Conservation (phyloP, 441 rosid species). For the Breynia disticha region DNA sequence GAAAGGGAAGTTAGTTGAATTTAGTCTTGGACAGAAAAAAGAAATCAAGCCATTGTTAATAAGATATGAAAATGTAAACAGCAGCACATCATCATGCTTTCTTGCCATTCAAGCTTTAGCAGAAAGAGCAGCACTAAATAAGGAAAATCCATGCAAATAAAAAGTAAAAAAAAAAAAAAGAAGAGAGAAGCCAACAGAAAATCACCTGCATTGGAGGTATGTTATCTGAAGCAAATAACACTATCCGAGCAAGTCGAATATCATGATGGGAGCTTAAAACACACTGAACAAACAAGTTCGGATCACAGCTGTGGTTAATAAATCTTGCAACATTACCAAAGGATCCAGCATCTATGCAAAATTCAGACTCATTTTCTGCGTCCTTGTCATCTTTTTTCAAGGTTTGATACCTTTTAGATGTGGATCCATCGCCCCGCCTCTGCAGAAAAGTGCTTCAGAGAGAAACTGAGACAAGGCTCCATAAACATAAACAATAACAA, state of each 20-base stretch:
- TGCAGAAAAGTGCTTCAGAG: conserved; percentile 16
- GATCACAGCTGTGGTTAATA: conserved; percentile 89
- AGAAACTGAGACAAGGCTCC: no score
- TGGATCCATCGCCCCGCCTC: conserved; percentile 39
- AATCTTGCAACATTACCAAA: conserved; percentile 79
- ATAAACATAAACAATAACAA: no score
- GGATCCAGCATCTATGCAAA: conserved; percentile 80
- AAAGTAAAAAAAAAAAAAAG: conserved; percentile 1
- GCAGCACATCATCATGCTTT: no score
- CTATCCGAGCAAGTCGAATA: conserved; percentile 74
- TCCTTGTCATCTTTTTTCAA: no score
- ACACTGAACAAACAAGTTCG: conserved; percentile 82
- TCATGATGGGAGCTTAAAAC: conserved; percentile 77
- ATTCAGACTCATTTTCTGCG: conserved; percentile 40
- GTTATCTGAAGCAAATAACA: conserved; percentile 89
- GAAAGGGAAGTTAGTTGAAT: neutral
- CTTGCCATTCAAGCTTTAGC: no score
- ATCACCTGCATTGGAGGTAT: conserved; percentile 86
- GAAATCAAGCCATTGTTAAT: conserved; percentile 1
- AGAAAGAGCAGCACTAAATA: no score
- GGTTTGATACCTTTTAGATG: no score
- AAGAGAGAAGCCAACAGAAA: neutral
- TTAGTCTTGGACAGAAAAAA: conserved; percentile 7
- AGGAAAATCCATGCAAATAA: no score
- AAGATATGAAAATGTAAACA: no score